Conservation (phyloP, 805 yeast genomes). For the Metschnikowia corniflorae region DNA sequence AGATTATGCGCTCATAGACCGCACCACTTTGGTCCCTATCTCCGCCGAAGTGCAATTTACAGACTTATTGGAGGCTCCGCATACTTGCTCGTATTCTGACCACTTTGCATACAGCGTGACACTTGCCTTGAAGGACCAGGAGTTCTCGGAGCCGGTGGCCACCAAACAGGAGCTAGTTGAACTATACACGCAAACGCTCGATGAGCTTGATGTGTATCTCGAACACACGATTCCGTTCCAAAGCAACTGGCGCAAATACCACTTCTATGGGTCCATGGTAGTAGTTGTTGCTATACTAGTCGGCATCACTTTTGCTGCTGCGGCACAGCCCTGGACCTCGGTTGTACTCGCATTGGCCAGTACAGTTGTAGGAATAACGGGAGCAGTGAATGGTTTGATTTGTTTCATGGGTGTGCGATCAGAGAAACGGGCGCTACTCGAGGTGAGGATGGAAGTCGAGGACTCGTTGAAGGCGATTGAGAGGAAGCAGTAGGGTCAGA, state of each 20-base stretch:
- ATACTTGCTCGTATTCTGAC: conserved; percentile 70
- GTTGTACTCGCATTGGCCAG: conserved; percentile 62
- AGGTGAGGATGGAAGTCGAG: conserved; percentile 67
- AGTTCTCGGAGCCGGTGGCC: neutral
- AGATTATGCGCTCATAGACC: conserved; percentile 83
- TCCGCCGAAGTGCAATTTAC: conserved; percentile 74
- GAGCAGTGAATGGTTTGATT: conserved; percentile 71
- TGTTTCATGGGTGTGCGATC: conserved; percentile 74
- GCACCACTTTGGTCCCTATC: conserved; percentile 46
- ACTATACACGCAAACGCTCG: conserved; percentile 30
- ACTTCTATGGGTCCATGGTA: conserved; percentile 54
- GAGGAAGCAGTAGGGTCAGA: neutral
- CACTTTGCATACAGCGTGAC: conserved; percentile 77
- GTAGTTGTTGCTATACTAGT: conserved; percentile 47
- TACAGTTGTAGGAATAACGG: conserved; percentile 57
- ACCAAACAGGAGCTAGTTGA: conserved; percentile 20
- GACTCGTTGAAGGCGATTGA: conserved; percentile 19
- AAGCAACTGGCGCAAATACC: conserved; percentile 58
- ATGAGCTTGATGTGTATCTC: conserved; percentile 27
- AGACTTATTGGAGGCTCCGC: conserved; percentile 55
- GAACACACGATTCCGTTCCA: conserved; percentile 53
- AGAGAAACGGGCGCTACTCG: conserved; percentile 75
- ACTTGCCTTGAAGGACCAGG: conserved; percentile 18
- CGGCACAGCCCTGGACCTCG: conserved; percentile 56
- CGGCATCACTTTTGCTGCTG: conserved; percentile 57